A percentile compares a stretch with the other conserved stretches of the same genome.
Conservation (phyloP, 2,329 filamentous ascomycete genomes). For the Zymoseptoria brevis region DNA sequence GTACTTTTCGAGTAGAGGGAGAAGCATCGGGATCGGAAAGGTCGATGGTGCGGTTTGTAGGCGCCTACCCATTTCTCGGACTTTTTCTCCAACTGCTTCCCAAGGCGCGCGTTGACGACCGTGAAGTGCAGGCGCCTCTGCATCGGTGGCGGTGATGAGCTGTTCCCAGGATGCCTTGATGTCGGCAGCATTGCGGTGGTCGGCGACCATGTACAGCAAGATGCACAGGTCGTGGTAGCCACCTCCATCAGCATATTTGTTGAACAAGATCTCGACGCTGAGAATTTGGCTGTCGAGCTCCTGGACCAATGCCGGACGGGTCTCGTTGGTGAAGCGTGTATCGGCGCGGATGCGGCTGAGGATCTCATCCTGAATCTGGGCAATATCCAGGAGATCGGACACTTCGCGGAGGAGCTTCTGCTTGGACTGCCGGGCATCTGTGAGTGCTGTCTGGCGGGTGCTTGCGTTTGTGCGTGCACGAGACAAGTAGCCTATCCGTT, state of each 20-base stretch:
- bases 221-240: slow-evolving; percentile 91
- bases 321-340: slow-evolving; percentile 55
- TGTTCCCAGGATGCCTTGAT: slow-evolving; percentile 79
- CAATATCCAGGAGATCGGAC: slow-evolving; percentile 78
- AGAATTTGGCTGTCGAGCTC: slow-evolving; percentile 62
- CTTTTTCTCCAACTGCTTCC: slow-evolving; percentile 57
- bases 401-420: slow-evolving; percentile 81
- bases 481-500: slow-evolving; percentile 81
- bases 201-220: slow-evolving; percentile 82
- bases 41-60: slow-evolving; percentile 31
- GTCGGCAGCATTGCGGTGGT: slow-evolving; percentile 79
- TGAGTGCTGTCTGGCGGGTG: slow-evolving; percentile 67
- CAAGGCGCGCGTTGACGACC: slow-evolving; percentile 51
- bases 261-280: slow-evolving; percentile 80
- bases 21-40: slow-evolving; percentile 35
- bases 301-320: slow-evolving; percentile 54
- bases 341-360: slow-evolving; percentile 71
- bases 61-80: slow-evolving; percentile 50
- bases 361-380: slow-evolving; percentile 89
- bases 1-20: slow-evolving; percentile 50
- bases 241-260: slow-evolving; percentile 81
- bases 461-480: slow-evolving; percentile 88
- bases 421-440: slow-evolving; percentile 51
- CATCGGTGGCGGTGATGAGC: slow-evolving; percentile 60
- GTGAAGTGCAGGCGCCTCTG: slow-evolving; percentile 37